phyloP scores from a whole-genome alignment of 148 eudicot species.

The Tetragonia tetragonoides region DNA sequence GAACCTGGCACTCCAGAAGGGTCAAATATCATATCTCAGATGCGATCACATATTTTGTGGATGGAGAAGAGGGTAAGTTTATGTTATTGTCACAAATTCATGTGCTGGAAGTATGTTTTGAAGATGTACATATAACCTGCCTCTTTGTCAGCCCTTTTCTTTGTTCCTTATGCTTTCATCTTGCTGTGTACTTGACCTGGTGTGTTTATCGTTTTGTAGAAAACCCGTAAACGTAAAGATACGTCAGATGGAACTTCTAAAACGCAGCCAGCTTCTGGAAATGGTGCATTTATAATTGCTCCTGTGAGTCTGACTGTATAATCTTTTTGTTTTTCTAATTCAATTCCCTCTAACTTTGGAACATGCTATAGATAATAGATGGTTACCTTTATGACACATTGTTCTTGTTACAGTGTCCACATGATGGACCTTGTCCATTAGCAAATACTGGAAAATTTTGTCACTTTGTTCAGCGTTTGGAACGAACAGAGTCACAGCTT shows the following conservation, averaged over 20 bases:
- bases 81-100: not conserved
- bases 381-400: slow-evolving; percentile 2
- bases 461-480: slow-evolving; percentile 90
- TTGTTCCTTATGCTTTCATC: slow-evolving; percentile 1
- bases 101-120: not conserved
- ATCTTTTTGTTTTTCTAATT: not conserved
- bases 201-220: slow-evolving; percentile 41
- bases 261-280: slow-evolving; percentile 37
- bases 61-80: slow-evolving; percentile 88
- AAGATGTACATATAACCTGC: not conserved
- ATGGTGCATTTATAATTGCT: slow-evolving; percentile 81
- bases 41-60: slow-evolving; percentile 95
- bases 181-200: not conserved
- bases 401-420: slow-evolving; percentile 66
- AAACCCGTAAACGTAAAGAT: slow-evolving; percentile 52
- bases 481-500: slow-evolving; percentile 85
- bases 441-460: slow-evolving; percentile 77
- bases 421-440: slow-evolving; percentile 88
- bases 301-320: slow-evolving; percentile 64
- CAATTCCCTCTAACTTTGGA: not conserved
- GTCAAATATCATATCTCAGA: slow-evolving; percentile 79
- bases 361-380: not conserved
- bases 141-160: not conserved
- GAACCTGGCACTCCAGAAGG: slow-evolving; percentile 99
- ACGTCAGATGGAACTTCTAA: slow-evolving; percentile 38